A percentile compares a stretch with the other conserved stretches of the same genome.
Evolutionary conservation across 1,284 basidiomycete species (phyloP).

Genomic region (Prillingera fragicola): DNA sequence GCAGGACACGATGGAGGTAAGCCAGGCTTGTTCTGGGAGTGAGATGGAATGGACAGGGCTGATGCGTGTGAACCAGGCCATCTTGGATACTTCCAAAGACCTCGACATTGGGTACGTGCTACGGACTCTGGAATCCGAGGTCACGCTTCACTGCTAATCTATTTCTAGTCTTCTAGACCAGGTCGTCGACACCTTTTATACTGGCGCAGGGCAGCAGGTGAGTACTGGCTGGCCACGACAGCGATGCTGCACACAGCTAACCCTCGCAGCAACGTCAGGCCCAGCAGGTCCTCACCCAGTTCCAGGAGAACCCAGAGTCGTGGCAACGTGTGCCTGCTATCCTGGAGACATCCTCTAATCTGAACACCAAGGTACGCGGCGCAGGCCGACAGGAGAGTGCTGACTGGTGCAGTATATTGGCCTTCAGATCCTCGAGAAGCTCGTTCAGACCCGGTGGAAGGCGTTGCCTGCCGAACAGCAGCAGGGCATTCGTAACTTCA

Average conservation of each 20-base stretch:
- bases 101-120: conserved; percentile 63
- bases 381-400: no score
- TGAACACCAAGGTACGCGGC: conserved; percentile 85
- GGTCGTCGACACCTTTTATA: conserved; percentile 77
- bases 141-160: no score
- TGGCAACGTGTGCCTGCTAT: conserved; percentile 97
- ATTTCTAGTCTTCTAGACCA: conserved; percentile 63
- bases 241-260: neutral
- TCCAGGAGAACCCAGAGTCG: conserved; percentile 95
- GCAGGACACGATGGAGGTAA: conserved; percentile 3
- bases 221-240: conserved; percentile 23
- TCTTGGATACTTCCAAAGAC: conserved; percentile 80
- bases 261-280: conserved; percentile 74
- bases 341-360: conserved; percentile 74
- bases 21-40: neutral
- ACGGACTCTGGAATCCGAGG: no score
- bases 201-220: conserved; percentile 69
- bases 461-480: conserved; percentile 88
- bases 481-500: conserved; percentile 94
- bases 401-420: conserved; percentile 72
- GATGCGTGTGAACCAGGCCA: conserved; percentile 53
- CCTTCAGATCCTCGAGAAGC: conserved; percentile 87
- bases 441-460: conserved; percentile 94
- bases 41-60: conserved; percentile 9
- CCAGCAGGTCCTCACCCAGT: conserved; percentile 84